phyloP scores from a whole-genome alignment of 2,329 filamentous ascomycete genomes.

The Botryotinia globosa region DNA sequence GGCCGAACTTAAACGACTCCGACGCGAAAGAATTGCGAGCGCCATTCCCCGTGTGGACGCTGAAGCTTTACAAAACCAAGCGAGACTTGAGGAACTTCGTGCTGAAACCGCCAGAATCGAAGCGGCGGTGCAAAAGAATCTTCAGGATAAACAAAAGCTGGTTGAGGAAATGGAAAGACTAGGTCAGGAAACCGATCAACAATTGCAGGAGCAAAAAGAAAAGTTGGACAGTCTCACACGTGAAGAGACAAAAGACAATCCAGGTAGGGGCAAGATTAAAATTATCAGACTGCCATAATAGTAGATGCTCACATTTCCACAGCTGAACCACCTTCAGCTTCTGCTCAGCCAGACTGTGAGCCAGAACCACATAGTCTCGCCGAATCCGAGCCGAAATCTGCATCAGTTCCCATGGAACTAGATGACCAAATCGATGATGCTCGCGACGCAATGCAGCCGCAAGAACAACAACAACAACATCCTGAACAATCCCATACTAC shows the following conservation, averaged over 20 bases:
- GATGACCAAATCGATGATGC: constrained; percentile 3
- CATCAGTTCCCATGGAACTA: constrained; percentile 12
- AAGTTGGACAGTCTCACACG: constrained; percentile 35
- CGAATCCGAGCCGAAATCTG: constrained; percentile 1
- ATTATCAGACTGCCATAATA: neutral
- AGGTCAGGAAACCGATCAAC: constrained; percentile 38
- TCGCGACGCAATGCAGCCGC: neutral
- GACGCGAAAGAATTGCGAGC: constrained; percentile 37
- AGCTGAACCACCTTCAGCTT: constrained; percentile 6
- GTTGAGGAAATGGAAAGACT: constrained; percentile 39
- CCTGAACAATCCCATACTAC: neutral
- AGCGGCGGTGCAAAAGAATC: constrained; percentile 33
- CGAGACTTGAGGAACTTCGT: constrained; percentile 34
- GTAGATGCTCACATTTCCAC: constrained; percentile 14
- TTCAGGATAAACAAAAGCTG: constrained; percentile 38
- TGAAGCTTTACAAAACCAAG: constrained; percentile 35
- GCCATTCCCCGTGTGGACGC: constrained; percentile 38
- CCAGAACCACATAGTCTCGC: neutral
- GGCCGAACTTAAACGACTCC: constrained; percentile 35
- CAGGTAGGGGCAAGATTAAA: constrained; percentile 28
- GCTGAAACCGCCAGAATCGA: constrained; percentile 38
- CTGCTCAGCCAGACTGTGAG: neutral
- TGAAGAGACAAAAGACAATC: constrained; percentile 33
- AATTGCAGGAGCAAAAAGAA: constrained; percentile 38
- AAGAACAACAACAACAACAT: neutral